Conservation (phyloP, 2,329 filamentous ascomycete species). For the Pyrenophora seminiperda region DNA sequence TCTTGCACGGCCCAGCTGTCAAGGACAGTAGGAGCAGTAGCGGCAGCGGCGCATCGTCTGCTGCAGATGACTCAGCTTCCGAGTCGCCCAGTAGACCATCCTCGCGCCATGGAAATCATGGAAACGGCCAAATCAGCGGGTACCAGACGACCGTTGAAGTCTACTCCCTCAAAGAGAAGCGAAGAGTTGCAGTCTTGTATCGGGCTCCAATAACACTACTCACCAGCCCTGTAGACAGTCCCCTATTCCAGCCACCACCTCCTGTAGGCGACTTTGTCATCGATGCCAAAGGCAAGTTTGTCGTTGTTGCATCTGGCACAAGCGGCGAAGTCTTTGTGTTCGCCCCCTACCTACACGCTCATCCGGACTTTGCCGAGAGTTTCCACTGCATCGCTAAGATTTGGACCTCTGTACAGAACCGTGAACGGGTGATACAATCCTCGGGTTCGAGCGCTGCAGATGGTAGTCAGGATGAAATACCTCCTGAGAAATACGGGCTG, state of each 20-base stretch:
- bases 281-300: conserved; percentile 71
- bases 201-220: conserved; percentile 68
- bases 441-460: conserved; percentile 45
- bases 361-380: conserved; percentile 33
- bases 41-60: conserved; percentile 44
- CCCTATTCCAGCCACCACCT: conserved; percentile 69
- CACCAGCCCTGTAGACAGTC: conserved; percentile 61
- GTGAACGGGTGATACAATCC: conserved; percentile 42
- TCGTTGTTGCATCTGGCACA: conserved; percentile 76
- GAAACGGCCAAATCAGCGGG: conserved; percentile 54
- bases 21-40: conserved; percentile 51
- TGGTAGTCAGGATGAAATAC: conserved; percentile 41
- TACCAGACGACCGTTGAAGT: conserved; percentile 91
- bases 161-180: conserved; percentile 80
- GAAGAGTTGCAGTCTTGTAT: conserved; percentile 73
- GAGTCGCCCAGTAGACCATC: conserved; percentile 46
- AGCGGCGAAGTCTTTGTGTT: conserved; percentile 90
- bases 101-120: conserved; percentile 35
- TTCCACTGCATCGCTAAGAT: conserved; percentile 82
- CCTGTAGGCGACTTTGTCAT: conserved; percentile 76
- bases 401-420: conserved; percentile 81
- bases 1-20: conserved; percentile 76
- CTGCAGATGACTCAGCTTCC: conserved; percentile 44
- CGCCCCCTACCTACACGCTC: conserved; percentile 39
- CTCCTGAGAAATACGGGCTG: conserved; percentile 55